Evolutionary conservation across 2,329 filamentous ascomycete genomes (phyloP).

Genomic region (Phoma sp.): DNA sequence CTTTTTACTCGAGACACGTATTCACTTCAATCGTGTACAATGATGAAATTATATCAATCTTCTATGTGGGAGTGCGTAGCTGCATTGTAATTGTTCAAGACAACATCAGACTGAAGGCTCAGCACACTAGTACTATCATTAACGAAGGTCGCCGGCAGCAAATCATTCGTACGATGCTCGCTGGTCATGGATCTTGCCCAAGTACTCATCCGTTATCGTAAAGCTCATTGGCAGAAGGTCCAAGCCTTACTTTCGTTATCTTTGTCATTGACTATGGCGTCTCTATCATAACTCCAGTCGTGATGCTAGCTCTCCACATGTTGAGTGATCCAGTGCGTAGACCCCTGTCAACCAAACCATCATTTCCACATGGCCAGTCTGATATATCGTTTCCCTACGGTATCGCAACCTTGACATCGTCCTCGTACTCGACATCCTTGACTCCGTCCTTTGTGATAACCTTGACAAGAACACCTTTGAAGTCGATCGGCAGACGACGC

Average conservation of each 20-base stretch:
- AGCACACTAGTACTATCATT: too few relatives aligned
- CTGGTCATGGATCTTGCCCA: too few relatives aligned
- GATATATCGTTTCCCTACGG: constrained; percentile 54
- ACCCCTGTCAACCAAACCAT: constrained; percentile 16
- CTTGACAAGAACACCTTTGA: constrained; percentile 96
- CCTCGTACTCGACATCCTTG: constrained; percentile 82
- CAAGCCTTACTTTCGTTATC: constrained; percentile 4
- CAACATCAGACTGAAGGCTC: too few relatives aligned
- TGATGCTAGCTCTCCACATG: background rate
- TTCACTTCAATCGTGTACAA: too few relatives aligned
- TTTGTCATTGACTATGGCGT: constrained; percentile 18
- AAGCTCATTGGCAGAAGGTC: background rate
- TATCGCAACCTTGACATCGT: constrained; percentile 74
- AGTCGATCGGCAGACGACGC: constrained; percentile 95
- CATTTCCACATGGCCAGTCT: background rate
- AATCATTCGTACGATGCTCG: too few relatives aligned
- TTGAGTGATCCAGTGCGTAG: constrained; percentile 5
- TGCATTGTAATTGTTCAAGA: too few relatives aligned
- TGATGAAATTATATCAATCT: too few relatives aligned
- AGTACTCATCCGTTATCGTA: background rate
- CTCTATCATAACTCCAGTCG: constrained; percentile 16
- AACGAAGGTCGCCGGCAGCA: too few relatives aligned
- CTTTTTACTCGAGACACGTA: too few relatives aligned
- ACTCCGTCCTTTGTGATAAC: constrained; percentile 95
- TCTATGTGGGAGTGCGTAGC: too few relatives aligned